Base-by-base conservation (phyloP, 495 filamentous ascomycete genomes). In the Penicillium turbatum region DNA sequence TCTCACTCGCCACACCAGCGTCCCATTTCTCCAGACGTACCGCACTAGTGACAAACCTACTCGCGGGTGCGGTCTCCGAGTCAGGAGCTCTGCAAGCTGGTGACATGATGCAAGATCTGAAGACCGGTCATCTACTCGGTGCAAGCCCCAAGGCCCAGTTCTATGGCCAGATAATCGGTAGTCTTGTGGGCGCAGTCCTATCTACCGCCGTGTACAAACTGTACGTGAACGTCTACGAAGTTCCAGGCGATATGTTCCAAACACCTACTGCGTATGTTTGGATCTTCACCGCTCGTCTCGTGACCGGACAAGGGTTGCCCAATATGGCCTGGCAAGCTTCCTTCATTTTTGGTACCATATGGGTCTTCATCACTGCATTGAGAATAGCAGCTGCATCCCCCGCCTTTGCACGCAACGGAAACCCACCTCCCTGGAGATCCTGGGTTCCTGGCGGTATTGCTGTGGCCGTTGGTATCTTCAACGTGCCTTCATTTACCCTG, bases 21-120 rank as follows among this genome's bases (percentile, higher is more conserved):
- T 83, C 82, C 3, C 87, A 91, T 50, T 74, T 75, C 43, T 76
- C 74, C 5, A 69, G 74, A 21, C 72, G 74, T 15, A 74, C 74
- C 27, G 87, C 90, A 13, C 82, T 98, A 4, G 77, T 92, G 49
- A 96, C 96, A 55, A 99, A 99, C 55, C 80, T 97, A 10, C 81
- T 99, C 9, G 93, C 90, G 0, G 93, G 93, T n/a, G 95, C 92
- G 0, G 88, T 97, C 29, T 82, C 83, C 34, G 84, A 89, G 63
- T 86, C 90, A 44, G 93, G 92, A 19, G 93, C 93, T 6, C 76
- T 96, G 30, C 95, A 99, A 73, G 95, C 93, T 3, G 93, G 93
- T 11, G 93, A 99, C 66, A 84, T 99, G 64, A 91, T 99, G 88
- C 93, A 99, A 61, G 93, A 99, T 65, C 81, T 99, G 30, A 99